A percentile compares a stretch with the other conserved stretches of the same genome.
These are phyloP conservation scores for Trypanosoma rangeli DNA, from an alignment of 208 protist species.

Conservation along the genomic window DNA sequence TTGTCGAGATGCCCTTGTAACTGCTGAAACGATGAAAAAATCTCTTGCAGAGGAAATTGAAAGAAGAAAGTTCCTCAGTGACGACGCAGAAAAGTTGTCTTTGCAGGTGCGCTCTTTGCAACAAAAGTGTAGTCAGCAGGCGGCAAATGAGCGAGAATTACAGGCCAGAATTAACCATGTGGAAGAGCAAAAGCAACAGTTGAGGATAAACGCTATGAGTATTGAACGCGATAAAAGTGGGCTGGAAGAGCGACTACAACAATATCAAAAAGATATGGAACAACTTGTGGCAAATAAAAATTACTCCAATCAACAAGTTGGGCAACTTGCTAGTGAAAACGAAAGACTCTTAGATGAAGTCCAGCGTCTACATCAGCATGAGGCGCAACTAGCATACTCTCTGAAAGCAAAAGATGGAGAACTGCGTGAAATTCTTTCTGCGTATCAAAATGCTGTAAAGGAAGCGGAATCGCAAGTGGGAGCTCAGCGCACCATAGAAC, in stretches of 20 bases:
- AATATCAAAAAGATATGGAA: constrained; percentile 77
- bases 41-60: constrained; percentile 49
- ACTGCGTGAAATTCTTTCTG: constrained; percentile 63
- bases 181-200: constrained; percentile 50
- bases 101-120: constrained; percentile 72
- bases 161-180: constrained; percentile 35
- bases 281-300: constrained; percentile 77
- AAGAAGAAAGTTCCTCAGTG: constrained; percentile 32
- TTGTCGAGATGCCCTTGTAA: constrained; percentile 44
- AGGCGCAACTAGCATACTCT: constrained; percentile 57
- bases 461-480: constrained; percentile 58
- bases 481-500: constrained; percentile 57
- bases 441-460: constrained; percentile 71
- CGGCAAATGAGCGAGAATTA: constrained; percentile 50
- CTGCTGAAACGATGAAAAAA: constrained; percentile 45
- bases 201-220: constrained; percentile 30
- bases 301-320: constrained; percentile 65
- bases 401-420: constrained; percentile 78
- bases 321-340: constrained; percentile 63
- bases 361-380: constrained; percentile 43
- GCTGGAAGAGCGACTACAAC: constrained; percentile 55
- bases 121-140: constrained; percentile 62
- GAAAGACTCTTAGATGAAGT: constrained; percentile 64
- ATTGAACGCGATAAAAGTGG: constrained; percentile 51
- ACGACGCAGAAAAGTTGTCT: constrained; percentile 60